Evolutionary conservation across 441 rosid genomes (phyloP).

Genomic region (Brassica hybrid): DNA sequence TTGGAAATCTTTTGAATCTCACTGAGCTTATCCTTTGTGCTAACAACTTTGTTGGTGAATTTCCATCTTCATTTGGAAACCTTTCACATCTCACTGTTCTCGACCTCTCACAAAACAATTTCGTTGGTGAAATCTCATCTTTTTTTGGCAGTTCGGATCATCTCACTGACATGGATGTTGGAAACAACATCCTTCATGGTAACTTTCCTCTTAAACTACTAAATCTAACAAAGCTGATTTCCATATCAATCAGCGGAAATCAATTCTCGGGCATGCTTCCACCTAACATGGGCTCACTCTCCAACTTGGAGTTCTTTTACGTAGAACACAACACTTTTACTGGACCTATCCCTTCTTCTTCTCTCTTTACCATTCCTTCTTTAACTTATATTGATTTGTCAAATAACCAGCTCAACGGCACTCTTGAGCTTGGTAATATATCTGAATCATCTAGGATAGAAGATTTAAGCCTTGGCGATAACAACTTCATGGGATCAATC

Average conservation of each 20-base stretch:
- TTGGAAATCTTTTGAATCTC: neutral
- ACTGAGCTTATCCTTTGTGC: neutral
- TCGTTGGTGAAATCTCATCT: constrained; percentile 2
- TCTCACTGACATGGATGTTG: neutral
- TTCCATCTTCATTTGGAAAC: neutral
- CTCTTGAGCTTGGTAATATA: neutral
- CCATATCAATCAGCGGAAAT: neutral
- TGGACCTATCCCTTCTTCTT: neutral
- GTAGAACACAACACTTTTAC: neutral
- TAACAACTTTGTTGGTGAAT: neutral
- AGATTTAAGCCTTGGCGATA: neutral
- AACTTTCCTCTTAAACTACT: neutral
- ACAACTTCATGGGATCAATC: neutral
- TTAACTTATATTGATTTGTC: neutral
- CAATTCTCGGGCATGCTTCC: neutral
- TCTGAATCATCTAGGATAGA: neutral
- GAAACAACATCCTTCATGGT: neutral
- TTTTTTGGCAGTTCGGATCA: neutral
- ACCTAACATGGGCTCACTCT: neutral
- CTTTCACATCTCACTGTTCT: neutral
- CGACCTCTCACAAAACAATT: neutral
- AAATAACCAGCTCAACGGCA: neutral
- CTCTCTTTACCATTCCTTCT: neutral
- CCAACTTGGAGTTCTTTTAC: neutral
- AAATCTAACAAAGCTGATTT: neutral